These are phyloP conservation scores for Suillus americanus DNA, from an alignment of 768 basidiomycete genomes.

Conservation along the genomic window DNA sequence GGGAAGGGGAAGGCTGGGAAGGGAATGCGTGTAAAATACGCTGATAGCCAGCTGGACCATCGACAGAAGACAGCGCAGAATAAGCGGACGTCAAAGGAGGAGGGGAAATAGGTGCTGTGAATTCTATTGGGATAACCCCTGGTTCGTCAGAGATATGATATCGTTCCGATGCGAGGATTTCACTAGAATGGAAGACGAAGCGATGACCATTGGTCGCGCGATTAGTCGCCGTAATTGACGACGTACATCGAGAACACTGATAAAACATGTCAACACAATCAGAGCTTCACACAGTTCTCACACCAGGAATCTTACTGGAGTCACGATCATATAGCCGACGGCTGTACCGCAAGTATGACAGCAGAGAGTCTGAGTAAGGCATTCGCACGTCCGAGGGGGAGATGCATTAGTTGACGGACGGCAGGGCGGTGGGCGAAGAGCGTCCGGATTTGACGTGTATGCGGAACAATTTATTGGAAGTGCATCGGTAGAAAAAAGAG, in stretches of 20 bases:
- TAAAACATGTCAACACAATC: constrained; percentile 14
- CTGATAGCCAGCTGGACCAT: constrained; percentile 30
- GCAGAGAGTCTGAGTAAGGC: constrained; percentile 77
- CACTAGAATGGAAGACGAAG: constrained; percentile 81
- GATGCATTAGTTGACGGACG: constrained; percentile 34
- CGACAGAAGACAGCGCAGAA: constrained; percentile 21
- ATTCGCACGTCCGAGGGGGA: constrained; percentile 70
- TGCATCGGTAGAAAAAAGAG: constrained; percentile 83
- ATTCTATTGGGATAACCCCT: constrained; percentile 53
- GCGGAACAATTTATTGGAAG: constrained; percentile 76
- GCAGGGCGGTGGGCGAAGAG: constrained; percentile 38
- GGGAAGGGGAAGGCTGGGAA: constrained; percentile 26
- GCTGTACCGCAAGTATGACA: constrained; percentile 76
- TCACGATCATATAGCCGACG: constrained; percentile 81
- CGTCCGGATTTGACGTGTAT: constrained; percentile 49
- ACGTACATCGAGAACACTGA: constrained; percentile 71
- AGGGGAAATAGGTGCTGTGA: constrained; percentile 31
- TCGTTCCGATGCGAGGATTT: constrained; percentile 62
- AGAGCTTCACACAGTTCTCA: constrained; percentile 9
- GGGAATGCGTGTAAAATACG: constrained; percentile 8
- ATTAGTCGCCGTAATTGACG: constrained; percentile 63
- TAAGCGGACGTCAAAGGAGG: constrained; percentile 32
- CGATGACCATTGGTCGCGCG: constrained; percentile 82
- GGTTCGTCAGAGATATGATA: constrained; percentile 63
- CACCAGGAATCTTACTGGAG: constrained; percentile 42